Evolutionary conservation across 768 basidiomycete genomes (phyloP), one percentile per base, ranked within the genome.

Genomic region (Imleria badia): DNA sequence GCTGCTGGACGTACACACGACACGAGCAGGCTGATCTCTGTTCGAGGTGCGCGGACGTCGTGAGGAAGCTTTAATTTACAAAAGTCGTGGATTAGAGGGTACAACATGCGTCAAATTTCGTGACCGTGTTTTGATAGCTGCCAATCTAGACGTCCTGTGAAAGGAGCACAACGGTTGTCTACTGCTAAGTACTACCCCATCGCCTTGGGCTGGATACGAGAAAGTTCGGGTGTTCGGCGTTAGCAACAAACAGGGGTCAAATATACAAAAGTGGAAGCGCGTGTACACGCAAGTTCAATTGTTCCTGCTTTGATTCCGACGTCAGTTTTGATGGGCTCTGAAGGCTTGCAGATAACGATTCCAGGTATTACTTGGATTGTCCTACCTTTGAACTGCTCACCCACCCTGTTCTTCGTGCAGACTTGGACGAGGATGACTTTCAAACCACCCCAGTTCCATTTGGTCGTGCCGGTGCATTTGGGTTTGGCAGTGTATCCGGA

Each of bases 1-100:
- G 95, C 15, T 98, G 96, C 69, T 97, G 95, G 94, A 87, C 83
- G 7, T 87, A 79, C 66, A 85, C 84, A 3, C 78, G 86, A 14
- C 60, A 67, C 12, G 66, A 75, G 38, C 68, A 75, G 13, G 78
- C 84, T 17, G 65, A 67, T 11, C 68, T 95, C 12, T 96, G 94
- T 70, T 55, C 55, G 19, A 79, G 94, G 60, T 97, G 94, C 56
- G 60, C 60, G 30, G 59, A 60, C 15, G 67, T 66, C 30, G 38
- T 68, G 31, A 36, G 33, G 41, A 58, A 29, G 39, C 36, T 48
- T 46, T 59, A 36, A 56, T 39, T 35, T 8, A 41, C 22, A 14
- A 42, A 43, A 39, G 17, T 40, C 13, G 23, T 51, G 42, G 31
- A 51, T 36, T 49, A 40, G 51, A 44, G 38, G 17, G 20, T 23